Base-by-base conservation (phyloP, 441 rosid genomes). In the Populus hybrid region DNA sequence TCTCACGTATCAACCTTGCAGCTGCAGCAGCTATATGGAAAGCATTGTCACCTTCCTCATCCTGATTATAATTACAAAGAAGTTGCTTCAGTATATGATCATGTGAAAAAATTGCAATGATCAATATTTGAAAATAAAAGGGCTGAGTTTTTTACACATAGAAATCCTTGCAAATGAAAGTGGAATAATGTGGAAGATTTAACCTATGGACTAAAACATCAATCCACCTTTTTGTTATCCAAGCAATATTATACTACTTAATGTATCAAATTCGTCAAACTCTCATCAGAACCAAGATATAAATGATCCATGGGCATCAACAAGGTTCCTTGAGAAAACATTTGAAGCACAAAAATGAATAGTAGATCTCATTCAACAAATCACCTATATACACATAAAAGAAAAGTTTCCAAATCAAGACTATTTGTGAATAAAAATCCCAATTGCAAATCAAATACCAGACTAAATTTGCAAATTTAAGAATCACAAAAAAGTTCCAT, bases 11-110 rank as follows among this genome's bases (percentile, higher is more conserved):
- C 98, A 93, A 93, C 88, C 91, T 97, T 81, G 98, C 98, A 34
- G 94, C 90, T 80, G 90, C 99, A 24, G 99, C 99, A 67, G 99
- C 99, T 85, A 97, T 90, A 84, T 94, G 99, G 88, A 97, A 97
- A 74, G 99, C 99, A 82, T 91, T 93, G 78, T 93, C 94, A 68
- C 99, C 99, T 83, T 97, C 99, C 86, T 97, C 99, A 79, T 94
- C 98, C 99, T 96, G 88, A 77, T 32, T 53, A 53, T 53, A 53
- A 6, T 53, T 53, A 53, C 21, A 53, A 53, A 53, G 61, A 53
- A 18, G 61, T 53, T 53, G 61, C 21, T 53, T 53, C n/a, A 53
- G 61, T 53, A 1, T 16, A 53, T 18, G 21, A 53, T 53, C n/a
- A 18, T 53, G 8, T 53, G 3, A 53, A 53, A 21, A 18, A 53